Percentiles rank a stretch among this genome's conserved stretches.
Conservation (phyloP, 345 rosid genomes). For the Eucalyptus cloeziana region DNA sequence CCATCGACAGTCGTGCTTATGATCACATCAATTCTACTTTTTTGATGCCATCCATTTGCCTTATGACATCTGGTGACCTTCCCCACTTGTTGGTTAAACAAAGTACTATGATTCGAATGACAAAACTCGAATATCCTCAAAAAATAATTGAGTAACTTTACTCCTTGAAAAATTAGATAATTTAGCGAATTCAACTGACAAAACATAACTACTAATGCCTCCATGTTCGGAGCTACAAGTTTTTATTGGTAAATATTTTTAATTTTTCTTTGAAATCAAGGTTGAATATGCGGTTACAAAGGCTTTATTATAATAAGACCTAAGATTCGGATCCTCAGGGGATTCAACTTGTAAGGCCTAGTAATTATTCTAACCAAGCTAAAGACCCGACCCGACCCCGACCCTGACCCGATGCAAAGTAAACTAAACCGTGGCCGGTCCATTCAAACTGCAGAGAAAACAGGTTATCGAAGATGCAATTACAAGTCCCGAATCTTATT, state of each 20-base stretch:
- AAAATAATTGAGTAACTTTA: background rate
- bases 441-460: background rate
- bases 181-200: background rate
- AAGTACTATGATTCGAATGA: background rate
- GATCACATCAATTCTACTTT: background rate
- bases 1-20: background rate
- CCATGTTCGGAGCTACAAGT: background rate
- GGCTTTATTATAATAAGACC: background rate
- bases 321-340: background rate
- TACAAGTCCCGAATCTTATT: background rate
- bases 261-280: background rate
- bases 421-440: no score
- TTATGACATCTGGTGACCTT: background rate
- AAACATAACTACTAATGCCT: background rate
- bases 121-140: rapidly evolving
- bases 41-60: background rate
- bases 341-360: background rate
- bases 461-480: background rate
- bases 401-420: background rate
- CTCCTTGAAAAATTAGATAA: background rate
- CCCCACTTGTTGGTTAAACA: background rate
- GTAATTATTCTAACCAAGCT: background rate
- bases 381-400: background rate
- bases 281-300: no score
- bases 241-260: background rate